These are phyloP conservation scores for Musa itinerans DNA, from an alignment of 176 grass and related monocot species.

Conservation along the genomic window DNA sequence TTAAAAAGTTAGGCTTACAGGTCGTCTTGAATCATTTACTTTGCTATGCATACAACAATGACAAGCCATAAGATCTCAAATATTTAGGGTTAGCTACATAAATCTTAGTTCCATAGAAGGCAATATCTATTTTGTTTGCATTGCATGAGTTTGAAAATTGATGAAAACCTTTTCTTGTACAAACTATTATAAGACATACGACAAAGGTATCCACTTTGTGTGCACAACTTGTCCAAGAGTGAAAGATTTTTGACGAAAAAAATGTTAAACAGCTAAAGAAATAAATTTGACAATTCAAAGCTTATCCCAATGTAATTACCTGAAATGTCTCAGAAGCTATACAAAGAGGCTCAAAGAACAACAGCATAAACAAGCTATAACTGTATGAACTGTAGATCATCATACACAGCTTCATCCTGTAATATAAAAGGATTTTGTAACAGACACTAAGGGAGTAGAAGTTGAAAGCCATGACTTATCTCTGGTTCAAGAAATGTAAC, in stretches of 20 bases:
- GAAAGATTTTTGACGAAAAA: neutral
- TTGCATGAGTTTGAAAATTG: too few species aligned
- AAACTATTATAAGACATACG: neutral
- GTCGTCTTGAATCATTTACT: neutral
- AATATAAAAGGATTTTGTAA: constrained; percentile 13
- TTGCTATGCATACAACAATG: neutral
- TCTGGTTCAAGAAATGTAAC: neutral
- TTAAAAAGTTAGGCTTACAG: constrained; percentile 11
- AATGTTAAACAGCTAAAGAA: constrained; percentile 2
- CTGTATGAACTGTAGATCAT: constrained; percentile 54
- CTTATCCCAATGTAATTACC: constrained; percentile 37
- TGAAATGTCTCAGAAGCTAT: constrained; percentile 89
- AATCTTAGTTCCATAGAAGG: too few species aligned
- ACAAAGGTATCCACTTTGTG: neutral
- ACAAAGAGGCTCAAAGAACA: constrained; percentile 93
- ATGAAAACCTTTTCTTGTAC: too few species aligned
- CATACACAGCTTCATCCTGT: constrained; percentile 81
- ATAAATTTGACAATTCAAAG: constrained; percentile 7
- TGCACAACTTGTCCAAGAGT: neutral
- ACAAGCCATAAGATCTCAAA: too few species aligned
- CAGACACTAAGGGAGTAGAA: neutral
- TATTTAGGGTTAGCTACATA: too few species aligned
- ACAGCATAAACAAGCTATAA: constrained; percentile 82
- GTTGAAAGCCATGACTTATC: neutral
- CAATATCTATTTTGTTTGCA: too few species aligned